phyloP scores from a whole-genome alignment of 352 stramenopile genomes.

The Phytophthora cactorum region DNA sequence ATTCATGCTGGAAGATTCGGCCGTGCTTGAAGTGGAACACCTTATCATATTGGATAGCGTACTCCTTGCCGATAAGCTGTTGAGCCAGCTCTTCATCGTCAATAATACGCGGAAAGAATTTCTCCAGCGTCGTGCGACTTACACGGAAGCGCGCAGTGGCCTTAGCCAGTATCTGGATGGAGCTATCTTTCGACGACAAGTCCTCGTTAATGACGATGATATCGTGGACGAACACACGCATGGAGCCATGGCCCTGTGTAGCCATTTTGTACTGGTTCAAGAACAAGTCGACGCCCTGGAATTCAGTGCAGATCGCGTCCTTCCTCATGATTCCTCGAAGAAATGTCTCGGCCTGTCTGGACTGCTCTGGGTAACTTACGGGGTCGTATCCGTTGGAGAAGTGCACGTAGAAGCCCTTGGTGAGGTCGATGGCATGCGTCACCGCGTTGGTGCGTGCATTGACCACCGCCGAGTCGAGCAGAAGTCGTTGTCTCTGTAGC shows the following conservation, averaged over 20 bases:
- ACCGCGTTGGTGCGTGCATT: slow-evolving; percentile 40
- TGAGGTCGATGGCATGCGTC: slow-evolving; percentile 39
- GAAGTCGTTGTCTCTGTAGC: slow-evolving; percentile 41
- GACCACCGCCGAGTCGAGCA: slow-evolving; percentile 45
- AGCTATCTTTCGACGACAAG: slow-evolving; percentile 17
- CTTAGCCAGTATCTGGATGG: slow-evolving; percentile 50
- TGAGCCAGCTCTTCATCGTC: slow-evolving; percentile 60
- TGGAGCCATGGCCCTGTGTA: slow-evolving; percentile 38
- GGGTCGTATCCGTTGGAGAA: slow-evolving; percentile 53
- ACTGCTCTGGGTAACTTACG: slow-evolving; percentile 19
- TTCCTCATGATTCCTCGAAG: slow-evolving; percentile 48
- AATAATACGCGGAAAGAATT: slow-evolving; percentile 58
- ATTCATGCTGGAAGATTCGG: slow-evolving; percentile 66
- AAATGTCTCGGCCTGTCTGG: slow-evolving; percentile 36
- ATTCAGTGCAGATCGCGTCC: slow-evolving; percentile 60
- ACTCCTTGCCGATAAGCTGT: slow-evolving; percentile 62
- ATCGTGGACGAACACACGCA: slow-evolving; percentile 37
- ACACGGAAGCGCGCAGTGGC: slow-evolving; percentile 50
- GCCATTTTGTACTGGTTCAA: slow-evolving; percentile 51
- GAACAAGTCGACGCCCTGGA: slow-evolving; percentile 59
- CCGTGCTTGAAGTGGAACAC: slow-evolving; percentile 65
- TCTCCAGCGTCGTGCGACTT: slow-evolving; percentile 49
- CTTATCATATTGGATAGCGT: slow-evolving; percentile 73
- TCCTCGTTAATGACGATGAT: slow-evolving; percentile 36
- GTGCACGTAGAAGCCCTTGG: slow-evolving; percentile 49